Evolutionary conservation across 257 asterid genomes (phyloP).

Genomic region (Mitragyna speciosa): DNA sequence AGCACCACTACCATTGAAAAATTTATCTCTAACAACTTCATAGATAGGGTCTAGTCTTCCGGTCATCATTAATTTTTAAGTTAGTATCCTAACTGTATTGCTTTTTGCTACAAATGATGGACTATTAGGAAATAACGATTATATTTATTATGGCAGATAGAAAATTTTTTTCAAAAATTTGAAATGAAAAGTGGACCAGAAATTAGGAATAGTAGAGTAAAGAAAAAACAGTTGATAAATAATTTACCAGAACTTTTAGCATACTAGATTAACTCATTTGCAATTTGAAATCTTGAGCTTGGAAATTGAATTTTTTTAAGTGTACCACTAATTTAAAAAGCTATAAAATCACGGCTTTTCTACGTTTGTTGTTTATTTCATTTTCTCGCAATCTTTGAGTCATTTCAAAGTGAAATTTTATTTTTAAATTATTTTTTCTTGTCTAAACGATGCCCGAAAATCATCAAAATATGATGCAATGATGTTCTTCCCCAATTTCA

Average conservation of each 20-base stretch:
- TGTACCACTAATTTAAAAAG: no score
- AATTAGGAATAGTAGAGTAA: not conserved
- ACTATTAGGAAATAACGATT: not conserved
- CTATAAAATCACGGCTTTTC: no score
- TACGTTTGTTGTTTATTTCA: no score
- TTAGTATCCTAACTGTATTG: not conserved
- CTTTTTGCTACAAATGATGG: not conserved
- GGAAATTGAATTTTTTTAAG: no score
- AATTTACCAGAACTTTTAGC: not conserved
- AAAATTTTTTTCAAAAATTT: not conserved
- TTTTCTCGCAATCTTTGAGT: not conserved
- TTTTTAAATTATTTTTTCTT: not conserved
- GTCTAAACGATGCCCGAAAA: not conserved
- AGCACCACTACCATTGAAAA: no score
- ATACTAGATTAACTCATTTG: not conserved
- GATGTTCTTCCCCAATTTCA: not conserved
- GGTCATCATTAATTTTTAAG: not conserved
- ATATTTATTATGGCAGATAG: not conserved
- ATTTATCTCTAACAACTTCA: not conserved
- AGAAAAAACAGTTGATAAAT: not conserved
- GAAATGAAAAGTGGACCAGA: not conserved
- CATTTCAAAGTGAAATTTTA: not conserved
- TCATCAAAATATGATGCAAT: not conserved
- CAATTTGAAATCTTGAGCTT: not conserved
- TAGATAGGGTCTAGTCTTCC: not conserved